Percentiles rank a stretch among this genome's conserved stretches.
Evolutionary conservation across 805 yeast genomes (phyloP).

Genomic region (Yarrowia sp.): DNA sequence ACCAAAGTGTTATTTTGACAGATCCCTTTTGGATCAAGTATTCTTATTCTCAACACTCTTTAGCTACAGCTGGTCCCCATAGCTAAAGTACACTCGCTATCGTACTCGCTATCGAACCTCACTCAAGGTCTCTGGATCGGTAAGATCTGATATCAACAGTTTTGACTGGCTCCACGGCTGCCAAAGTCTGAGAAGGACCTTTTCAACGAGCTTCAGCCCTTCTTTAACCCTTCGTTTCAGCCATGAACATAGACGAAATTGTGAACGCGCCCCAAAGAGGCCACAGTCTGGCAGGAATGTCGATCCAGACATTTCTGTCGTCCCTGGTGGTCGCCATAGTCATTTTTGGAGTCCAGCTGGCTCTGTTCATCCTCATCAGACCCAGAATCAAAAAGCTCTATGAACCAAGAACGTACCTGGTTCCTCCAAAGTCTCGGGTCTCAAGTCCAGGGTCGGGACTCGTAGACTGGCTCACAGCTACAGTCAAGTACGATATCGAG

Average conservation of each 20-base stretch:
- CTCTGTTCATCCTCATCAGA: slow-evolving; percentile 52
- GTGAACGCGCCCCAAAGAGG: slow-evolving; percentile 23
- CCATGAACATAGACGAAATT: slow-evolving; percentile 19
- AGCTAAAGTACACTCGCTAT: too few relatives aligned
- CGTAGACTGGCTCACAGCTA: slow-evolving; percentile 64
- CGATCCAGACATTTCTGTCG: slow-evolving; percentile 62
- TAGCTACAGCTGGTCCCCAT: too few relatives aligned
- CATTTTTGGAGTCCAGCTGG: slow-evolving; percentile 60
- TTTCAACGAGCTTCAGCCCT: too few relatives aligned
- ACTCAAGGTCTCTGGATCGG: too few relatives aligned
- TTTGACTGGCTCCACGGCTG: too few relatives aligned
- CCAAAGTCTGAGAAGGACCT: too few relatives aligned
- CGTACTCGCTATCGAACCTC: too few relatives aligned
- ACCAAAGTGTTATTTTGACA: too few relatives aligned
- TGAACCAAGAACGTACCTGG: slow-evolving; percentile 61
- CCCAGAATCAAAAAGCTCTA: slow-evolving; percentile 54
- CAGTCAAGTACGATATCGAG: slow-evolving; percentile 53
- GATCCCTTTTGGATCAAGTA: too few relatives aligned
- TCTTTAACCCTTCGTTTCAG: background rate
- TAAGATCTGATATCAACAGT: too few relatives aligned
- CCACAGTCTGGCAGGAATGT: slow-evolving; percentile 43
- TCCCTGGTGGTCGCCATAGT: slow-evolving; percentile 62
- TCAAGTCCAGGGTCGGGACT: slow-evolving; percentile 50
- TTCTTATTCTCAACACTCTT: too few relatives aligned
- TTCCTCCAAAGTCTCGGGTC: slow-evolving; percentile 53